Conservation (phyloP, 2,329 filamentous ascomycete genomes). For the Diplodia sapinea region DNA sequence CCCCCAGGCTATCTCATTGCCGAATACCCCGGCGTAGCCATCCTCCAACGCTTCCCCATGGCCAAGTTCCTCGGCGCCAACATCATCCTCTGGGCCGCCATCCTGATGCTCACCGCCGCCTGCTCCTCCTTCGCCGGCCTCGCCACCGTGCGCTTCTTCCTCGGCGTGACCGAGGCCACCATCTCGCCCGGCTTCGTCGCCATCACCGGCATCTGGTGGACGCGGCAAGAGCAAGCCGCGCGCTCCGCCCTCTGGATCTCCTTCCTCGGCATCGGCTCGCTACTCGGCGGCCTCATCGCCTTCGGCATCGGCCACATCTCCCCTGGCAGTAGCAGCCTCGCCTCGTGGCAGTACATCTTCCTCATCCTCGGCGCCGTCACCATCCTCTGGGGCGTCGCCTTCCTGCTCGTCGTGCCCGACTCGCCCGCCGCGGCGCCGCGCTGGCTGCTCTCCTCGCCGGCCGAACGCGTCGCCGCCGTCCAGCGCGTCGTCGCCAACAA, state of each 20-base stretch:
- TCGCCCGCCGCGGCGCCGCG: slow-evolving; percentile 65
- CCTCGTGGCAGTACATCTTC: slow-evolving; percentile 49
- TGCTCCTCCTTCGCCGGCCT: slow-evolving; percentile 66
- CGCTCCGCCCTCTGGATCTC: slow-evolving; percentile 62
- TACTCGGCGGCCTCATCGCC: slow-evolving; percentile 53
- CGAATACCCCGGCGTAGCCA: slow-evolving; percentile 69
- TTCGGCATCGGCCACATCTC: slow-evolving; percentile 42
- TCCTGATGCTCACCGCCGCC: slow-evolving; percentile 67
- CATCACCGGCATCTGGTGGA: slow-evolving; percentile 68
- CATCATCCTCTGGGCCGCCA: slow-evolving; percentile 58
- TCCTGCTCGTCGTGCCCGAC: slow-evolving; percentile 63
- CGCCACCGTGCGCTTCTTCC: slow-evolving; percentile 66
- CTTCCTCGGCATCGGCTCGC: slow-evolving; percentile 61
- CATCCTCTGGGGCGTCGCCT: slow-evolving; percentile 44
- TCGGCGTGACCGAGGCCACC: slow-evolving; percentile 70
- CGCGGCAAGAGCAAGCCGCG: slow-evolving; percentile 62
- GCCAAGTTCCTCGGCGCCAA: slow-evolving; percentile 57
- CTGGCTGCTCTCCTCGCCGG: slow-evolving; percentile 55
- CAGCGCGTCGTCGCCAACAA: slow-evolving; percentile 57
- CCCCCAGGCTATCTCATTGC: slow-evolving; percentile 33
- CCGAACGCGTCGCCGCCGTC: slow-evolving; percentile 64
- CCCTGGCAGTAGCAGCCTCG: slow-evolving; percentile 34
- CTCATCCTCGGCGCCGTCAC: slow-evolving; percentile 48
- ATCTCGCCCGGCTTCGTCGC: slow-evolving; percentile 51
- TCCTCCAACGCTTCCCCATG: slow-evolving; percentile 61